phyloP scores from a whole-genome alignment of 495 filamentous ascomycete species.

The Lentithecium fluviatile region DNA sequence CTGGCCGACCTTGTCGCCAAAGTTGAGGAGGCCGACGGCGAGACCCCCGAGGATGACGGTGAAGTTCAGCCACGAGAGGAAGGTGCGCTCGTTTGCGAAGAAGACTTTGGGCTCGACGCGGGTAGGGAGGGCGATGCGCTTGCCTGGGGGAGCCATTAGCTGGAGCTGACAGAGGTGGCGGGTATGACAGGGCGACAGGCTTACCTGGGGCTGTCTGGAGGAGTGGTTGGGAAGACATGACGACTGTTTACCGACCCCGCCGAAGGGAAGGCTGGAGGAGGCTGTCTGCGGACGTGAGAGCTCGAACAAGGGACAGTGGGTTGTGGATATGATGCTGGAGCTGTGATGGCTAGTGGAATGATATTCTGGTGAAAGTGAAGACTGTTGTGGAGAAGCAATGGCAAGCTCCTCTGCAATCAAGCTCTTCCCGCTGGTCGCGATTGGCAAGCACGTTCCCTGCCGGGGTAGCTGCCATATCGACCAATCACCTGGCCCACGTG shows the following conservation, averaged over 20 bases:
- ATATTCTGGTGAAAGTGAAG: too few species aligned
- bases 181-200: conserved; percentile 23
- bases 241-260: conserved; percentile 7
- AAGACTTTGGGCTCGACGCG: conserved; percentile 99
- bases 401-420: too few species aligned
- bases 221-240: conserved; percentile 94
- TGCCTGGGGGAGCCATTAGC: conserved; percentile 59
- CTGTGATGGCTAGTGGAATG: too few species aligned
- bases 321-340: neutral
- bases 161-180: conserved; percentile 12
- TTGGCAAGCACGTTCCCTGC: neutral
- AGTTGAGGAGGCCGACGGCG: conserved; percentile 95
- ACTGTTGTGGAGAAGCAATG: too few species aligned
- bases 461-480: neutral
- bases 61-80: conserved; percentile 99
- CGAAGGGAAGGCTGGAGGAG: neutral
- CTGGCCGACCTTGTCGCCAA: conserved; percentile 87
- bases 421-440: too few species aligned
- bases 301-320: neutral
- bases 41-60: conserved; percentile 95
- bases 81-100: conserved; percentile 99
- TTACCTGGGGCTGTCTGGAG: conserved; percentile 82
- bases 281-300: too few species aligned
- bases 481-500: neutral
- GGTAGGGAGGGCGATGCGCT: conserved; percentile 96